Evolutionary conservation across 2,329 filamentous ascomycete species (phyloP).

Genomic region (Sphaerulina musiva): DNA sequence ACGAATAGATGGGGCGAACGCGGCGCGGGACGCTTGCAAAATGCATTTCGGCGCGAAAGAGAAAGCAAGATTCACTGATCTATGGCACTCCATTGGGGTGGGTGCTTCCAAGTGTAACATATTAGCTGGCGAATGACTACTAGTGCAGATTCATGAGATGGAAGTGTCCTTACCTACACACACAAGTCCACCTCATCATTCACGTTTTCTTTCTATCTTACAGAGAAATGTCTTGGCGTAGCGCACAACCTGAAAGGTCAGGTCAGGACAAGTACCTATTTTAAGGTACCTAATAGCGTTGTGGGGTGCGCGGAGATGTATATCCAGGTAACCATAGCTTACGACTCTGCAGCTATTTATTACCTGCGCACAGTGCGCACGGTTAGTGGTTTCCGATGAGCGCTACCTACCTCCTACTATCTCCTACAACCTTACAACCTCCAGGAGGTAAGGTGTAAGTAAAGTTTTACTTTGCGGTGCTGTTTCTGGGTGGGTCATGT

Average conservation of each 20-base stretch:
- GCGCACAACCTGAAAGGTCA: too few species aligned
- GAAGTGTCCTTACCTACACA: too few species aligned
- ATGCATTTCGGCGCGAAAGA: neutral
- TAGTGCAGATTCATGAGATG: too few species aligned
- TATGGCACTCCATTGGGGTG: too few species aligned
- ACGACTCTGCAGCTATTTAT: neutral
- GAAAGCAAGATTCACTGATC: neutral
- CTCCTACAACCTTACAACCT: too few species aligned
- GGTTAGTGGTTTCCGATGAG: neutral
- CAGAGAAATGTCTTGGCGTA: too few species aligned
- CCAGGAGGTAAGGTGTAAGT: too few species aligned
- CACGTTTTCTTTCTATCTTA: too few species aligned
- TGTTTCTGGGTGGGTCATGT: neutral
- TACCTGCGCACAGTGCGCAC: neutral
- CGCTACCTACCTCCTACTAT: too few species aligned
- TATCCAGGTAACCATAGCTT: slow-evolving; percentile 6
- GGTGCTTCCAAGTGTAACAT: too few species aligned
- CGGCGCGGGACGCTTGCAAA: neutral
- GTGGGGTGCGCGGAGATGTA: slow-evolving; percentile 9
- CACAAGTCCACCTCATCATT: too few species aligned
- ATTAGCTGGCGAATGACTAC: too few species aligned
- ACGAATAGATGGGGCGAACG: neutral
- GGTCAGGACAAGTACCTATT: neutral
- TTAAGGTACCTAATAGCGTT: neutral
- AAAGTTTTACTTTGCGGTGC: neutral